Base-by-base conservation (phyloP, 1,139 yeast species). In the Groenewaldozyma sp. region DNA sequence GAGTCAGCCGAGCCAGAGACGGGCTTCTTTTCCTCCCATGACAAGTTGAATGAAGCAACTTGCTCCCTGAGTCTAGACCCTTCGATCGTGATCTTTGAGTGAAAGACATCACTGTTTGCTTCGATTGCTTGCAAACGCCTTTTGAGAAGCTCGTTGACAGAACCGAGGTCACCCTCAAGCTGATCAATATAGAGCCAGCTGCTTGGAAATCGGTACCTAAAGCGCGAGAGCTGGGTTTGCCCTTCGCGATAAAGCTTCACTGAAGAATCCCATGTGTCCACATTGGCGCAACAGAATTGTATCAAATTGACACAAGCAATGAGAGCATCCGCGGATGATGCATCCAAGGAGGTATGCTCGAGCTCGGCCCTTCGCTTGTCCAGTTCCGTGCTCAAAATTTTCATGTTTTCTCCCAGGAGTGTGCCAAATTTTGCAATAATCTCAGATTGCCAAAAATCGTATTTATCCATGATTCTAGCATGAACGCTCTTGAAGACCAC, bases 171-270 rank as follows among this genome's bases (percentile, higher is more conserved):
- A 42, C 65, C 68, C 21, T 74, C 78, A 2, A 84, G 49, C 49
- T 82, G 93, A 35, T 82, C 93, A 33, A 67, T 65, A 53, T 65
- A 74, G 1, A 78, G 47, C 84, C 91, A 82, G 21, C 70, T 69
- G 0, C 56, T 37, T 0, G 80, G 74, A 40, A 76, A 70, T 31
- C 65, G 66, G 49, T 63, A 70, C 33, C 81, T 62, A 28, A 68
- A 64, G 28, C 69, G 66, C 1, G 63, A 46, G 11, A 82, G 58
- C 1, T 69, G 46, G 1, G 54, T 55, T 42, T 79, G 82, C 2
- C 78, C 74, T 3, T 54, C 49, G 28, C 59, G 50, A 44, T 66
- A 61, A 4, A 54, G 29, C 0, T 41, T 39, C 10, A 68, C 44
- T 3, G 48, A 41, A 1, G 39, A 34, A 31, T 53, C 55, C 73